Evolutionary conservation across 2,329 filamentous ascomycete species (phyloP).

Genomic region (Fonsecaea pedrosoi): DNA sequence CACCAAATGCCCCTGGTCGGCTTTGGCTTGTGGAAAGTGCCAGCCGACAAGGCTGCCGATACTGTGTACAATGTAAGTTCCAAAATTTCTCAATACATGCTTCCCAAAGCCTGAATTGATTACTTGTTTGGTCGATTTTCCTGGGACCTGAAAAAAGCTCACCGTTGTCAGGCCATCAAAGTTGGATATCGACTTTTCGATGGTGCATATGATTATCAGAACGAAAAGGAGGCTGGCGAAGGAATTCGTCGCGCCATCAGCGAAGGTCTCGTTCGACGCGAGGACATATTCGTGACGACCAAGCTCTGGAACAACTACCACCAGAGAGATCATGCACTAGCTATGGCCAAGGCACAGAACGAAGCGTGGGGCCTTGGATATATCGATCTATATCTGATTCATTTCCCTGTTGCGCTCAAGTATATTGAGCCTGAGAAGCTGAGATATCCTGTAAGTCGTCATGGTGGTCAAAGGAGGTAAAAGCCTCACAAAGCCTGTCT

Average conservation of each 20-base stretch:
- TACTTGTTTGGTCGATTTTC: no score
- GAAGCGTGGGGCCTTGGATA: conserved; percentile 85
- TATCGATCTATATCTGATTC: conserved; percentile 87
- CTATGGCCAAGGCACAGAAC: conserved; percentile 77
- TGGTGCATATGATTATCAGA: conserved; percentile 75
- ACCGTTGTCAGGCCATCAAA: conserved; percentile 57
- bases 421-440: conserved; percentile 80
- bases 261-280: conserved; percentile 79
- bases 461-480: no score
- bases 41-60: conserved; percentile 74
- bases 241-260: conserved; percentile 80
- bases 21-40: conserved; percentile 77
- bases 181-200: conserved; percentile 67
- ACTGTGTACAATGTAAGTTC: conserved; percentile 72
- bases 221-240: conserved; percentile 78
- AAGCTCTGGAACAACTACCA: conserved; percentile 96
- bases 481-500: no score
- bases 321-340: conserved; percentile 76
- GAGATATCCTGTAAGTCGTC: conserved; percentile 67
- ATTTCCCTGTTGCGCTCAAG: conserved; percentile 86
- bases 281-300: conserved; percentile 89
- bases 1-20: conserved; percentile 53
- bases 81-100: background rate
- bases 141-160: no score
- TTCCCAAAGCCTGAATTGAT: background rate